Evolutionary conservation across 2,329 filamentous ascomycete genomes (phyloP), one percentile per base, ranked within the genome.

Genomic region (Pestalotiopsis sp.): DNA sequence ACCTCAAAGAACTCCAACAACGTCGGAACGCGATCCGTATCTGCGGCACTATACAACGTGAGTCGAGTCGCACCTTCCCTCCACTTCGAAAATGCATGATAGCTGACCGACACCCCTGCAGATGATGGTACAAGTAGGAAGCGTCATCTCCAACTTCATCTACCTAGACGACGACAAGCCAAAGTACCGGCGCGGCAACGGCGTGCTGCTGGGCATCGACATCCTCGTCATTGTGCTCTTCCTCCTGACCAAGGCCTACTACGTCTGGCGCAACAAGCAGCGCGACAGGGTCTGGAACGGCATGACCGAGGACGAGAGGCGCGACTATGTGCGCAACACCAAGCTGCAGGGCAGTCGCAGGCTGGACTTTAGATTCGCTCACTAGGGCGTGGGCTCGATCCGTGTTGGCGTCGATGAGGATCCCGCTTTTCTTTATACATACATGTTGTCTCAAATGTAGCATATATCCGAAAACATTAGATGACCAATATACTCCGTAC

Each of bases 1-100:
- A 86, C 83, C 1, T 88, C 86, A 3, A 83, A 85, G 67, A 91
- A 91, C 72, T 84, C 87, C 0, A 88, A 89, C 68, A 86, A 84
- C 23, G 89, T 91, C 4, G 82, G 88, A 25, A 88, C 87, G 2
- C 79, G 89, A 4, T 86, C 88, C 4, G 86, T 91, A 2, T 86
- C 87, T 0, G 85, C 87, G 0, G 88, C 87, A 0, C 73, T 89
- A 7, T 91, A 90, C 76, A 90, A 90, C 70, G 80, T 82, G 71
- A 71, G 77, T 71, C 27, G 27, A 27, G 27, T 13, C 23, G 31
- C 49, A n/a, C 45, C 12, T 5, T 38, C 20, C 12, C 3, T 13
- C n/a, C 6, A 9, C 4, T 5, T 58, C 17, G 13, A 6, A 27
- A 57, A 36, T 17, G 39, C 49, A n/a, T n/a, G 39, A 6, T n/a